Conservation (phyloP, 1,284 basidiomycete species). For the Trametes sp. region DNA sequence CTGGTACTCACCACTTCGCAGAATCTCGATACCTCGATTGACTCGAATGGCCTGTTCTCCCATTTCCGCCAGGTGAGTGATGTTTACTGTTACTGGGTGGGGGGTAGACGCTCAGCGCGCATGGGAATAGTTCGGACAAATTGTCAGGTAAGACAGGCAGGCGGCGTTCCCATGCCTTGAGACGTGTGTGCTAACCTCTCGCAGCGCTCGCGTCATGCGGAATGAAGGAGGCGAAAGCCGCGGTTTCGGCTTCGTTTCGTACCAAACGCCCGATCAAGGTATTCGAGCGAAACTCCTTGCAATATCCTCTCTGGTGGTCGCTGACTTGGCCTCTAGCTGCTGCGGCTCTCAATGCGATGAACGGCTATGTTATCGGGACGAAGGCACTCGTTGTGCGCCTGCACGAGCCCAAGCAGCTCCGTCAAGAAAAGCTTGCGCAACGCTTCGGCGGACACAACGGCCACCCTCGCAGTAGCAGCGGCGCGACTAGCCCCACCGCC, state of each 20-base stretch:
- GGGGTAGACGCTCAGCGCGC: neutral
- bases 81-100: neutral
- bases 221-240: slow-evolving; percentile 86
- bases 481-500: slow-evolving; percentile 81
- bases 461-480: slow-evolving; percentile 78
- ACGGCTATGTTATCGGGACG: slow-evolving; percentile 70
- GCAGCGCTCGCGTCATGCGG: slow-evolving; percentile 92
- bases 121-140: slow-evolving; percentile 73
- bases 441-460: slow-evolving; percentile 77
- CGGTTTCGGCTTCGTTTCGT: slow-evolving; percentile 97
- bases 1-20: slow-evolving; percentile 41
- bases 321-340: slow-evolving; percentile 53
- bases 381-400: slow-evolving; percentile 87
- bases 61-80: slow-evolving; percentile 78
- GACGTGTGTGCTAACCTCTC: slow-evolving; percentile 13
- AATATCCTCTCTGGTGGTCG: slow-evolving; percentile 2
- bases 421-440: slow-evolving; percentile 87
- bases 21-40: slow-evolving; percentile 87
- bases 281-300: slow-evolving; percentile 23
- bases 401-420: slow-evolving; percentile 89
- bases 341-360: slow-evolving; percentile 82
- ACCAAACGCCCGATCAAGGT: slow-evolving; percentile 86
- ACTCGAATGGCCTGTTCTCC: slow-evolving; percentile 82
- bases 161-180: neutral
- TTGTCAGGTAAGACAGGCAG: slow-evolving; percentile 71